Conservation (phyloP, 345 rosid species). For the Citropsis articulata region DNA sequence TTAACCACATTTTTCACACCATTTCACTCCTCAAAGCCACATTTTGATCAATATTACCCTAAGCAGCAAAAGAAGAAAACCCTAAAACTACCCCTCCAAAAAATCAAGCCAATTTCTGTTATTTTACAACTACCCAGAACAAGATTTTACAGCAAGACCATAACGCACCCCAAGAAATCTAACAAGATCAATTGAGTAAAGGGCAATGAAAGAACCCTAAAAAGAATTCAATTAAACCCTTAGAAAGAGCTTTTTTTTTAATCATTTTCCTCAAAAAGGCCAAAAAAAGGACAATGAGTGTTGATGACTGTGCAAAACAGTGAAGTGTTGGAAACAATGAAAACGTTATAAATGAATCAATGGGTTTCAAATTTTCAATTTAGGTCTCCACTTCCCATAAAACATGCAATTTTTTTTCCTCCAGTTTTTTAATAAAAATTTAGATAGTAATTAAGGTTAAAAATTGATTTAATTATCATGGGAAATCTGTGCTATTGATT, state of each 20-base stretch:
- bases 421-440: not conserved
- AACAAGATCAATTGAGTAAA: not conserved
- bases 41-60: not conserved
- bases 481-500: too few species aligned
- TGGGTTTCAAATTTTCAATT: not conserved
- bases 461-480: too few species aligned
- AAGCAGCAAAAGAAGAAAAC: not conserved
- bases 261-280: not conserved
- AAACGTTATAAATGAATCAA: slow-evolving; percentile 12
- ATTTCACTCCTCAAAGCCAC: not conserved
- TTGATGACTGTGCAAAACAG: slow-evolving; percentile 5
- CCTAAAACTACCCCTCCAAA: not conserved
- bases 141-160: slow-evolving; percentile 7
- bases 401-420: not conserved
- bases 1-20: not conserved
- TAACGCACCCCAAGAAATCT: not conserved
- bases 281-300: not conserved
- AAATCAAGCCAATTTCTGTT: not conserved
- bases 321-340: slow-evolving; percentile 13
- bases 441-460: not conserved
- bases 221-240: not conserved
- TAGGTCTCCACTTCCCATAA: not conserved
- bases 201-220: not conserved
- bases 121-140: slow-evolving; percentile 1
- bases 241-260: not conserved